Percentiles rank a stretch among this genome's conserved stretches.
phyloP scores from a whole-genome alignment of 139 green algal species.

The Protoeuglena noctilucae region DNA sequence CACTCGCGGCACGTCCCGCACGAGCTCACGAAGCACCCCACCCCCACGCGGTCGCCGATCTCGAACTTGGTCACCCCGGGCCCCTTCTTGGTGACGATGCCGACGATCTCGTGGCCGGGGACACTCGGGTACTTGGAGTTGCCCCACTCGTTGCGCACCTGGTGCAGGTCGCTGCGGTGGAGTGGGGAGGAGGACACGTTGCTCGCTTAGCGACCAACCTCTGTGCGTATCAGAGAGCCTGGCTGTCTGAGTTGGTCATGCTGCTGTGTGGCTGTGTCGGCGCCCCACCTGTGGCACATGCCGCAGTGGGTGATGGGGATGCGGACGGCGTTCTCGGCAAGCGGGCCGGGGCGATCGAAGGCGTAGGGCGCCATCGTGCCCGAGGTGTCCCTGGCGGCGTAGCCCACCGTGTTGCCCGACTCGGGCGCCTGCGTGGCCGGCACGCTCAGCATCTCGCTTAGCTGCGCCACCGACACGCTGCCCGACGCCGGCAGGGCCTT shows the following conservation, averaged over 20 bases:
- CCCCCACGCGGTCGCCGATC: conserved; percentile 10
- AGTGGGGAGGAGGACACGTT: too few species aligned
- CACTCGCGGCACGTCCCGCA: conserved; percentile 8
- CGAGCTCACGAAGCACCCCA: conserved; percentile 14
- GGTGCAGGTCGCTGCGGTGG: too few species aligned
- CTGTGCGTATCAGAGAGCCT: too few species aligned
- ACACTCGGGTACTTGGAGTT: conserved; percentile 11
- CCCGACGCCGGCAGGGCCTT: background rate
- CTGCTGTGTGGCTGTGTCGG: background rate
- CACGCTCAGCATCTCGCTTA: background rate
- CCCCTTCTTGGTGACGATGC: conserved; percentile 9
- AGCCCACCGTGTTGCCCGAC: background rate
- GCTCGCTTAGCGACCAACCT: too few species aligned
- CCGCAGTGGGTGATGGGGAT: conserved; percentile 11
- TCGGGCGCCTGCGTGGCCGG: background rate
- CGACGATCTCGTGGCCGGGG: conserved; percentile 13
- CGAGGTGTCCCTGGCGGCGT: background rate
- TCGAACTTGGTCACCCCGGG: conserved; percentile 10
- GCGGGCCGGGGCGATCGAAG: conserved; percentile 5
- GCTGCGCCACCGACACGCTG: background rate
- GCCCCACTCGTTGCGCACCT: conserved; percentile 2
- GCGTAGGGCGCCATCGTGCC: background rate
- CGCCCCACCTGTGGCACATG: conserved; percentile 5
- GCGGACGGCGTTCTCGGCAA: conserved; percentile 4
- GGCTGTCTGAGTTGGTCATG: background rate